Base-by-base conservation (phyloP, 495 filamentous ascomycete genomes). In the Daldinia bambusicola region DNA sequence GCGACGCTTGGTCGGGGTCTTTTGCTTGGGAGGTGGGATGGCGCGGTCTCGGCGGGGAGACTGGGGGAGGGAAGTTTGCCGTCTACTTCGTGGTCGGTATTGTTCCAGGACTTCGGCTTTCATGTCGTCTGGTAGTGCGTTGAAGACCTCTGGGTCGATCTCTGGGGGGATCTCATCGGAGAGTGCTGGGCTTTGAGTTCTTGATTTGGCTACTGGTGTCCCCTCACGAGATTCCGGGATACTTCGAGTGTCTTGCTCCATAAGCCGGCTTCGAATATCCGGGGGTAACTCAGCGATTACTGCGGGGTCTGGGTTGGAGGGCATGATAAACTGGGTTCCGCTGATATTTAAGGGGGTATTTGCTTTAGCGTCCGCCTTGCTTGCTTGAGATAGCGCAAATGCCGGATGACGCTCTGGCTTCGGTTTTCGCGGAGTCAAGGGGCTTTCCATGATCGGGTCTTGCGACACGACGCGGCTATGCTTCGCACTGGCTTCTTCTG, bases 321-420 rank as follows among this genome's bases (percentile, higher is more conserved):
- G 94, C 72, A 98, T 79, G 66, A 97, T 88, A 76, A 97, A 97
- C 76, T 98, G 94, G 9, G 93, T 95, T 0, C 94, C 94, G 3
- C 85, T 79, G 0, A 91, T 88, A 72, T 98, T 97, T 14, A 97
- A 80, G 2, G 90, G 87, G 55, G 87, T 90, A 32, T 83, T 84
- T 66, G 86, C 81, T 70, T 87, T 87, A 32, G 76, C 78, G 67
- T 91, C 89, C 37, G 83, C 82, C 32, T 88, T 83, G 10, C 84
- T 85, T 18, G 85, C 84, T 71, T 74, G 83, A 9, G 86, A 78
- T 59, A 88, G 80, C 32, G 84, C 83, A 13, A 86, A 83, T n/a
- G 83, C 83, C 18, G 88, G 86, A 63, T 88, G 86, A 4, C 72
- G 74, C 13, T 74, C 63, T 40, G 66, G 53, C 67, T 82, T 88